Percentiles rank a stretch among this genome's conserved stretches.
Conservation (phyloP, 2,329 filamentous ascomycete species). For the Monosporascus sp. region DNA sequence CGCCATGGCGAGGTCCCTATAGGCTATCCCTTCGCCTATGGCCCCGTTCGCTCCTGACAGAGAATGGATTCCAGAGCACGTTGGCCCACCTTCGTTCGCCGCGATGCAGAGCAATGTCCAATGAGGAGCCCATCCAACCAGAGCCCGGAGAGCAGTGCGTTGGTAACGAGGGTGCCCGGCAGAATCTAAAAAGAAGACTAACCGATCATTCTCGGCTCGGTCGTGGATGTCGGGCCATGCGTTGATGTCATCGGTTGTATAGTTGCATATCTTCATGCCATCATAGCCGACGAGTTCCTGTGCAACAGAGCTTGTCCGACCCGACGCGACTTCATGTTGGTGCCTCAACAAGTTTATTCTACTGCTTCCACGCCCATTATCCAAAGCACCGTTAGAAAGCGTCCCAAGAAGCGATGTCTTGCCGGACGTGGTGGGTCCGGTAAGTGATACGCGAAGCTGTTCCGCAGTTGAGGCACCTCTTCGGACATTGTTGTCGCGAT, state of each 20-base stretch:
- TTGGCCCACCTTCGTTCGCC: conserved; percentile 62
- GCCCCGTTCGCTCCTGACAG: conserved; percentile 45
- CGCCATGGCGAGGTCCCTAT: conserved; percentile 69
- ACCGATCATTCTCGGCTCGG: conserved; percentile 63
- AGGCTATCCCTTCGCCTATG: conserved; percentile 45
- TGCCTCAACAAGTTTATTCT: conserved; percentile 86
- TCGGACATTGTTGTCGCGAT: conserved; percentile 23
- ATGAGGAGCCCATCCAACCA: conserved; percentile 95
- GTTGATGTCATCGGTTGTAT: conserved; percentile 77
- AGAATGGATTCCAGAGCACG: conserved; percentile 35
- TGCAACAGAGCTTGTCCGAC: conserved; percentile 88
- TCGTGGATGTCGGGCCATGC: conserved; percentile 95
- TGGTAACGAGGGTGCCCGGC: conserved; percentile 87
- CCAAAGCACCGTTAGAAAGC: conserved; percentile 78
- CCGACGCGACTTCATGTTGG: conserved; percentile 86
- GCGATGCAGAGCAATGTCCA: conserved; percentile 88
- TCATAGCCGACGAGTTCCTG: conserved; percentile 90
- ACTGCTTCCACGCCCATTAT: conserved; percentile 89
- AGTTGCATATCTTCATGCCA: conserved; percentile 64
- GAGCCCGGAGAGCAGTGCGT: conserved; percentile 78
- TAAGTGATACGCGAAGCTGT: conserved; percentile 81
- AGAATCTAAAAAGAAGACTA: conserved; percentile 88
- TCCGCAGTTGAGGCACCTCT: conserved; percentile 53
- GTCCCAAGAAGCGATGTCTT: conserved; percentile 91
- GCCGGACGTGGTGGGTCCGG: conserved; percentile 83